A percentile compares a stretch with the other conserved stretches of the same genome.
These are phyloP conservation scores for Agrocybe praecox DNA, from an alignment of 768 basidiomycete genomes.

Conservation along the genomic window DNA sequence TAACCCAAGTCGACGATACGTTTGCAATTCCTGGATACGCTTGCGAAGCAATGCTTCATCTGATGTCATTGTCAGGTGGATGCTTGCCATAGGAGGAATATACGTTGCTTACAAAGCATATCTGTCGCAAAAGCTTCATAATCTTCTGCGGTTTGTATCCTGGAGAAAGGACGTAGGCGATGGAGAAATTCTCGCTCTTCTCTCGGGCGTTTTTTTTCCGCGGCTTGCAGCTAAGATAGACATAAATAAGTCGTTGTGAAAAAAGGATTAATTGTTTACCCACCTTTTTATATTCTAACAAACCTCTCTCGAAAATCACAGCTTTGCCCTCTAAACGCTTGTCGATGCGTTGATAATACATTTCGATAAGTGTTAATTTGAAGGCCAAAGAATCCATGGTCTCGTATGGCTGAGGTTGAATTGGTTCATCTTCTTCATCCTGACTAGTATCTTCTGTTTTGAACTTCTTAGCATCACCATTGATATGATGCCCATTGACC, in stretches of 20 bases:
- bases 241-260: slow-evolving; percentile 7
- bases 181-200: slow-evolving; percentile 93
- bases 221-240: slow-evolving; percentile 74
- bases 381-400: slow-evolving; percentile 82
- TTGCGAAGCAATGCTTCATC: slow-evolving; percentile 89
- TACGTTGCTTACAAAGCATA: slow-evolving; percentile 71
- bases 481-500: slow-evolving; percentile 46
- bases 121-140: slow-evolving; percentile 89
- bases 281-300: slow-evolving; percentile 95
- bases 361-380: slow-evolving; percentile 88
- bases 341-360: slow-evolving; percentile 88
- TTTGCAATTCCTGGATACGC: slow-evolving; percentile 88
- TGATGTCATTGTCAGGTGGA: slow-evolving; percentile 27
- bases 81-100: slow-evolving; percentile 2
- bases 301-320: slow-evolving; percentile 87
- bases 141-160: slow-evolving; percentile 88
- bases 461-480: slow-evolving; percentile 39
- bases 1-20: slow-evolving; percentile 85
- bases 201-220: slow-evolving; percentile 86
- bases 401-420: slow-evolving; percentile 79
- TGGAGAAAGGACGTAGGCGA: slow-evolving; percentile 88
- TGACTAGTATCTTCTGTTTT: slow-evolving; percentile 56
- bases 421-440: slow-evolving; percentile 67
- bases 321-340: slow-evolving; percentile 85
- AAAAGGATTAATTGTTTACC: slow-evolving; percentile 17